Base-by-base conservation (phyloP, 1,139 yeast species). In the Entelexis sorbosivorans region DNA sequence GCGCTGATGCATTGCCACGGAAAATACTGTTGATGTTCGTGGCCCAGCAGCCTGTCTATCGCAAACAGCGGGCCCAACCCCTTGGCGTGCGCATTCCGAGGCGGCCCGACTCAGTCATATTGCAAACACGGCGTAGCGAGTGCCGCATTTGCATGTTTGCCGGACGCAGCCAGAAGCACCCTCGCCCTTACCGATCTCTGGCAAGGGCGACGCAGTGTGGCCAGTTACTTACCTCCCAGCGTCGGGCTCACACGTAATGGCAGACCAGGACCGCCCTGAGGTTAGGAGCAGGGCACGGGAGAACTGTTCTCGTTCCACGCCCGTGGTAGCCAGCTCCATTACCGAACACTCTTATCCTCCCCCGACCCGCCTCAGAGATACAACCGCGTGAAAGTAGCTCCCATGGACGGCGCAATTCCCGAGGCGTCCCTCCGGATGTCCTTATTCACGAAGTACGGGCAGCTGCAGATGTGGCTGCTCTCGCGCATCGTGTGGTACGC, bases 401-500 rank as follows among this genome's bases (percentile, higher is more conserved):
- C 13, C 26, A 44, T 44, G 47, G 33, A 24, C 39, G 33, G 33
- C 38, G 38, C 16, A 3, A 17, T 13, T n/a, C 17, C 22, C 14
- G 49, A 38, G 24, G 31, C 36, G 13, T 47, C 55, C 20, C 45
- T 52, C 46, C 49, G 57, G 26, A 38, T 22, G 33, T 28, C 52
- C 50, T 40, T 58, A 36, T 57, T 59, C 48, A 55, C 54, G 48
- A 55, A 54, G 50, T 56, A 56, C 29, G 53, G 53, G 26, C 51
- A 51, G 49, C 52, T 58, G 32, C 62, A 59, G 53, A 48, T 56
- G 47, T 51, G 60, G 52, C 52, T 59, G 20, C 34, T 59, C 16
- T 51, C 58, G 51, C 64, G 55, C 59, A 60, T 38, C 52, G 49
- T 56, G 6, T 56, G 59, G 52, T 47, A 64, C 45, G 53, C 61